Evolutionary conservation across 2,329 filamentous ascomycete genomes (phyloP).

Genomic region (Hortaea werneckii): DNA sequence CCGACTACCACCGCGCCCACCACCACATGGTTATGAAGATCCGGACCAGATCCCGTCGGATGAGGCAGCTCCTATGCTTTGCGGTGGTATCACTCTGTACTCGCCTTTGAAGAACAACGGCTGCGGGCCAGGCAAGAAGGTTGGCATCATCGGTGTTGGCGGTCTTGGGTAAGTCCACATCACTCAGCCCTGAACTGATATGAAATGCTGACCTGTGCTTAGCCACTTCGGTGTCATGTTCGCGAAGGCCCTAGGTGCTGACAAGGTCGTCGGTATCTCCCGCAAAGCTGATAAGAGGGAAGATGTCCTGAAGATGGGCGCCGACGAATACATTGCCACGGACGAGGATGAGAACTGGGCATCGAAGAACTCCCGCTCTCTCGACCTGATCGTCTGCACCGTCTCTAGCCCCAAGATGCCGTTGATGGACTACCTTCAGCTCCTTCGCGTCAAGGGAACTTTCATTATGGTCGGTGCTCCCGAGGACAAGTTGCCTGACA

Average conservation of each 20-base stretch:
- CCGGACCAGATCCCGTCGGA: slow-evolving; percentile 37
- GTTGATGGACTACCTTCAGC: slow-evolving; percentile 48
- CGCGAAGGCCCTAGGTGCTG: slow-evolving; percentile 59
- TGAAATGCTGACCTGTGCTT: neutral
- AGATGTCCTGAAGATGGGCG: slow-evolving; percentile 53
- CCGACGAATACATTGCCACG: slow-evolving; percentile 48
- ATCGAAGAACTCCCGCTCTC: slow-evolving; percentile 39
- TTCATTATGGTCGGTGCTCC: slow-evolving; percentile 60
- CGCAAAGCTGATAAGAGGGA: slow-evolving; percentile 48
- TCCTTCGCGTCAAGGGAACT: slow-evolving; percentile 49
- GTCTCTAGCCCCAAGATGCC: slow-evolving; percentile 53
- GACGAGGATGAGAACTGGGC: slow-evolving; percentile 49
- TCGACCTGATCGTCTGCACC: slow-evolving; percentile 52
- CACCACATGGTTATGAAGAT: slow-evolving; percentile 50
- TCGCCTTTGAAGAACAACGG: slow-evolving; percentile 57
- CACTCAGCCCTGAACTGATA: neutral
- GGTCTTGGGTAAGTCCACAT: neutral
- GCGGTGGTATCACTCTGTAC: slow-evolving; percentile 66
- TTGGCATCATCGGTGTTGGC: slow-evolving; percentile 63
- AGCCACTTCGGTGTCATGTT: slow-evolving; percentile 60
- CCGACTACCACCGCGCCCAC: slow-evolving; percentile 39
- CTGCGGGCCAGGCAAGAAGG: slow-evolving; percentile 58
- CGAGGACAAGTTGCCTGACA: slow-evolving; percentile 45
- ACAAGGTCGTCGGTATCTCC: slow-evolving; percentile 55
- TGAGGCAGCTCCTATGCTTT: slow-evolving; percentile 60